Base-by-base conservation (phyloP, 2,329 filamentous ascomycete genomes). In the Tolypocladium tundrense region DNA sequence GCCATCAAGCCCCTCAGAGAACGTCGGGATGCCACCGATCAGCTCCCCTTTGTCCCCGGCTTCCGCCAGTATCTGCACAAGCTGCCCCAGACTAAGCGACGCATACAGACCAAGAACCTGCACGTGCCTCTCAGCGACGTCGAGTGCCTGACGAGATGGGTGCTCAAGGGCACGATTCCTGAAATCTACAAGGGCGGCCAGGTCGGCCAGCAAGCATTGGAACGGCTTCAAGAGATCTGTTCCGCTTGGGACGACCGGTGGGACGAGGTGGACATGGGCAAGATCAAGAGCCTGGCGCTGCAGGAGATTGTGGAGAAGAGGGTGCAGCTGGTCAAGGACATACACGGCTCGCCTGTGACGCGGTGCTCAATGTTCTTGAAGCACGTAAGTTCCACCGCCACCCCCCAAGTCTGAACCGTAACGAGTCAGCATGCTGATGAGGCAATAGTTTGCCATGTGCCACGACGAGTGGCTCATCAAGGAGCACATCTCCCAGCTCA, bases 381-480 rank as follows among this genome's bases (percentile, higher is more conserved):
- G 73, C 94, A 99, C 70, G 88, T 91, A 76, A 80, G 88, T 81
- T 27, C 9, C n/a, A 24, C 7, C 35, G 9, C 45, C 14, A 21
- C 13, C 43, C 27, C 10, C 6, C 3, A 40, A 14, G 35, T 54
- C 3, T 2, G 35, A 11, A 9, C 16, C 48, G 48, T 4, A 5
- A 14, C 13, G 13, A 11, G 24, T 21, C 19, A 4, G 0, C 42
- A 24, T 14, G 13, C 52, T 62, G 40, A 57, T 58, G 59, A 60
- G 63, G 5, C 2, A 54, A 81, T 74, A 93, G 88, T 97, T 94
- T 69, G 88, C 91, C 61, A 95, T 96, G 89, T 90, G 92, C 67
- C 91, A 99, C 68, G 91, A 97, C 68, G 90, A 97, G 73, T 97
- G 93, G 91, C 81, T 96, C 53, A 91, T 99, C 71, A 90, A 94